Evolutionary conservation across 1,284 basidiomycete genomes (phyloP), one percentile per base, ranked within the genome.

Genomic region (Naganishia sp.): DNA sequence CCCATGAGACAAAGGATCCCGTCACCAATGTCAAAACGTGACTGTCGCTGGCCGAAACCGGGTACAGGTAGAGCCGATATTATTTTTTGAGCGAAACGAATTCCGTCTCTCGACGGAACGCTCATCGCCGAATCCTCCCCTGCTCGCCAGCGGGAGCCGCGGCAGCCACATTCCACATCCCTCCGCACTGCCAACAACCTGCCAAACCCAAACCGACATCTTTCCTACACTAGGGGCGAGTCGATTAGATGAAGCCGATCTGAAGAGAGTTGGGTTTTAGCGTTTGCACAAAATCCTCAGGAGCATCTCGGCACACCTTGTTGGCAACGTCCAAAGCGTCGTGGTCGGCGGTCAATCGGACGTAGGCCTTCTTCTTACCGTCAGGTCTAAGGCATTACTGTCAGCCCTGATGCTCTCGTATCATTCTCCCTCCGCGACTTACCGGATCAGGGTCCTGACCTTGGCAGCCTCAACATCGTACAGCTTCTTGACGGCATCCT

Each of bases 311-410:
- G 78, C 86, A 67, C 69, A 95, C 94, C 89, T 96, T 97, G 90
- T 98, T 99, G 74, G 94, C 94, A 72, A 99, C 92, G 81, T 99
- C 95, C 73, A 98, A 83, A 58, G 95, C 95, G 78, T 99, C 95
- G 81, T 95, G 91, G 84, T 98, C 95, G 41, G 94, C 82, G 45
- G 93, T 92, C 76, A 99, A 84, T 63, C 94, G 88, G 67, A 98
- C 93, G 81, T 96, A 99, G 57, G 95, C 95, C 90, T 99, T 99
- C 87, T 99, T 99, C 87, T 90, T 93, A 68, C 96, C 95, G 77
- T 99, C 96, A 67, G 95, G 96, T 80, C 92, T 93, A 70, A 2
- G 62, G 35, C 47, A 55, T 66, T 42, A 42, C 39, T n/a, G 62
- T 45, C 4, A 42, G 56, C 35, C 18, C 3, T 43, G 18, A 32